Conservation (phyloP, 108 stramenopile species). For the Epithemia pelagica region DNA sequence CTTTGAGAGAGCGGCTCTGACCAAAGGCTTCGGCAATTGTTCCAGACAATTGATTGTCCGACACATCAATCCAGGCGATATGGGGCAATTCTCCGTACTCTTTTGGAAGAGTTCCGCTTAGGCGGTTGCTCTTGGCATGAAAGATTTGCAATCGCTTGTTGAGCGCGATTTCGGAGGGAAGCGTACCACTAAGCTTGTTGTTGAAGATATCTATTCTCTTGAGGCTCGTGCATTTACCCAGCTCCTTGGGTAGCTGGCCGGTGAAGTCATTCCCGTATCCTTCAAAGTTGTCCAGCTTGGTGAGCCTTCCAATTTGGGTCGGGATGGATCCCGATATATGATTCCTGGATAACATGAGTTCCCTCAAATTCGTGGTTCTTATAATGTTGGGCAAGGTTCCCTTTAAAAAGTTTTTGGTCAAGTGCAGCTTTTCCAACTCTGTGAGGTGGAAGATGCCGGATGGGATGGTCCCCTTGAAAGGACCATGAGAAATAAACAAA, state of each 20-base stretch:
- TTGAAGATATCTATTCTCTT: slow-evolving; percentile 57
- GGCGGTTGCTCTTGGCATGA: slow-evolving; percentile 44
- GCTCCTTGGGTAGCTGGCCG: slow-evolving; percentile 35
- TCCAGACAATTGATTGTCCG: slow-evolving; percentile 19
- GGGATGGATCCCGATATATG: slow-evolving; percentile 16
- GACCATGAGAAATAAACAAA: slow-evolving; percentile 30
- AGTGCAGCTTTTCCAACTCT: slow-evolving; percentile 30
- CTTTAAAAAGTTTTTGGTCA: slow-evolving; percentile 26
- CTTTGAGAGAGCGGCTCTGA: slow-evolving; percentile 26
- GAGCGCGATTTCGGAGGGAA: slow-evolving; percentile 19
- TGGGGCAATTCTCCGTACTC: slow-evolving; percentile 31
- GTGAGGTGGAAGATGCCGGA: slow-evolving; percentile 33
- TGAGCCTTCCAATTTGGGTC: slow-evolving; percentile 22
- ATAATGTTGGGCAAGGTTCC: slow-evolving; percentile 34
- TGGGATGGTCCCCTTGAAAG: slow-evolving; percentile 32
- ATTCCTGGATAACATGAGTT: slow-evolving; percentile 2
- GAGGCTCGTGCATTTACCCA: slow-evolving; percentile 25
- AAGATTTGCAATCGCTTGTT: slow-evolving; percentile 42
- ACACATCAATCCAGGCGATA: slow-evolving; percentile 55
- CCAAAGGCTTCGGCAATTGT: slow-evolving; percentile 38
- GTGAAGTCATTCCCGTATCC: slow-evolving; percentile 20
- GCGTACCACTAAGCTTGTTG: slow-evolving; percentile 34
- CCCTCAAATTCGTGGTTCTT: slow-evolving; percentile 8
- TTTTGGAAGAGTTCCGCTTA: slow-evolving; percentile 45
- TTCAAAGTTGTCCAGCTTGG: slow-evolving; percentile 24